Evolutionary conservation across 163 green algal genomes (phyloP).

Genomic region (Trebouxia gelatinosa): DNA sequence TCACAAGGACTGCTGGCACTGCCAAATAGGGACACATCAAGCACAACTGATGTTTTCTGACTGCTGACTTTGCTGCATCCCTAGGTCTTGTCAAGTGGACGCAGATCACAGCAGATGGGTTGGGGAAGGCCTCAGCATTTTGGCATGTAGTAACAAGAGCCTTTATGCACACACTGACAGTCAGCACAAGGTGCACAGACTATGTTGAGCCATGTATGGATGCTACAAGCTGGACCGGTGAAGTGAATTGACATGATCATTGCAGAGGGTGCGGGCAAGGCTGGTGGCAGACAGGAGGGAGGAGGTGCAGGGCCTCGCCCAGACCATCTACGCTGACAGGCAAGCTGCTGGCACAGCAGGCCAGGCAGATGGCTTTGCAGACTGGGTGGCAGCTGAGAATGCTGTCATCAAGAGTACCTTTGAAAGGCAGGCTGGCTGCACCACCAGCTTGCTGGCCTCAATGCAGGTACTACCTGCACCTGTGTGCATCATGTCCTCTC

Average conservation of each 20-base stretch:
- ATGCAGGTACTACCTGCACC: too few species aligned
- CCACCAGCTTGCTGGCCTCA: constrained; percentile 32
- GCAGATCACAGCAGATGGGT: not conserved
- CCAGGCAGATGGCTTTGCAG: constrained; percentile 34
- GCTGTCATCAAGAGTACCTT: constrained; percentile 48
- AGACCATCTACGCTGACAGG: constrained; percentile 35
- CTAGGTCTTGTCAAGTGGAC: not conserved
- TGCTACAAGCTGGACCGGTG: not conserved
- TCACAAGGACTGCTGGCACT: too few species aligned
- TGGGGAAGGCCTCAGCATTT: too few species aligned
- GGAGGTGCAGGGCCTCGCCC: constrained; percentile 39
- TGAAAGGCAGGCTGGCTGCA: constrained; percentile 39
- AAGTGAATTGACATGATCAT: not conserved
- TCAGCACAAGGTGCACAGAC: too few species aligned
- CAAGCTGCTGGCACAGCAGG: constrained; percentile 10
- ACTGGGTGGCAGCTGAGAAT: constrained; percentile 53
- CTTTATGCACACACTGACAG: too few species aligned
- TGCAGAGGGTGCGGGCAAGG: constrained; percentile 38
- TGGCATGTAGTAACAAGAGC: too few species aligned
- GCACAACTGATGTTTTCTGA: too few species aligned
- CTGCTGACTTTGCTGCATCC: too few species aligned
- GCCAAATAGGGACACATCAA: too few species aligned
- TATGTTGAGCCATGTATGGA: too few species aligned
- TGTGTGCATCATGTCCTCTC: too few species aligned
- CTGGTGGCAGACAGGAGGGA: constrained; percentile 44